phyloP scores from a whole-genome alignment of 1,284 basidiomycete genomes.

The Ustilago hordei region DNA sequence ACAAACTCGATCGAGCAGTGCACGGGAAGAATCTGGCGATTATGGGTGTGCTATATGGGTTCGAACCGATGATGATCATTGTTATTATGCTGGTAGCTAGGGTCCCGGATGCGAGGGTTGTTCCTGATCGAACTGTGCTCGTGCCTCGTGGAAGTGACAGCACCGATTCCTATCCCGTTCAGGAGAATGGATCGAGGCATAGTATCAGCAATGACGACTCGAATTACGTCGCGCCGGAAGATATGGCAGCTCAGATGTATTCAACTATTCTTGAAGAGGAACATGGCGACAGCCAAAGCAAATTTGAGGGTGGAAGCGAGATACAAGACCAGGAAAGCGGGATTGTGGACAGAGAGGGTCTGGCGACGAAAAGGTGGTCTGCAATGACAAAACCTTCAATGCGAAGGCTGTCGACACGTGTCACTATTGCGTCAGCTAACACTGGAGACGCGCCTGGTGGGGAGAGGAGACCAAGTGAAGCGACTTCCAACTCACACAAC shows the following conservation, averaged over 20 bases:
- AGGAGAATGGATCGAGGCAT: background rate
- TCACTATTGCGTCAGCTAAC: background rate
- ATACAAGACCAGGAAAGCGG: constrained; percentile 14
- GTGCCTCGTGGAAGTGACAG: constrained; percentile 23
- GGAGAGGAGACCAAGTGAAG: constrained; percentile 25
- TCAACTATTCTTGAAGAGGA: constrained; percentile 38
- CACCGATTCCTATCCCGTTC: constrained; percentile 4
- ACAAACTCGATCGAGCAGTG: constrained; percentile 31
- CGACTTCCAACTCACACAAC: constrained; percentile 7
- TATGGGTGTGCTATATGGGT: constrained; percentile 43
- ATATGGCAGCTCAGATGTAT: constrained; percentile 13
- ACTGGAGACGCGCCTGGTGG: background rate
- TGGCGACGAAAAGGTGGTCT: background rate
- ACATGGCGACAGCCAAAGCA: constrained; percentile 3
- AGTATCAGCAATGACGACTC: constrained; percentile 19
- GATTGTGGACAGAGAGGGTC: constrained; percentile 4
- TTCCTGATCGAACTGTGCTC: constrained; percentile 38
- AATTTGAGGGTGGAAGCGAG: background rate
- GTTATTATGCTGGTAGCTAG: constrained; percentile 39
- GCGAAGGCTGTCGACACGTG: constrained; percentile 15
- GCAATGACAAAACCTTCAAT: constrained; percentile 1
- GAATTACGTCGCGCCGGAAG: background rate
- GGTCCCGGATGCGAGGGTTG: constrained; percentile 26
- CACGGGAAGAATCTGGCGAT: constrained; percentile 39
- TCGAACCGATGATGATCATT: constrained; percentile 36